Conservation (phyloP, 1,139 yeast genomes). For the Suhomyces anneliseae region DNA sequence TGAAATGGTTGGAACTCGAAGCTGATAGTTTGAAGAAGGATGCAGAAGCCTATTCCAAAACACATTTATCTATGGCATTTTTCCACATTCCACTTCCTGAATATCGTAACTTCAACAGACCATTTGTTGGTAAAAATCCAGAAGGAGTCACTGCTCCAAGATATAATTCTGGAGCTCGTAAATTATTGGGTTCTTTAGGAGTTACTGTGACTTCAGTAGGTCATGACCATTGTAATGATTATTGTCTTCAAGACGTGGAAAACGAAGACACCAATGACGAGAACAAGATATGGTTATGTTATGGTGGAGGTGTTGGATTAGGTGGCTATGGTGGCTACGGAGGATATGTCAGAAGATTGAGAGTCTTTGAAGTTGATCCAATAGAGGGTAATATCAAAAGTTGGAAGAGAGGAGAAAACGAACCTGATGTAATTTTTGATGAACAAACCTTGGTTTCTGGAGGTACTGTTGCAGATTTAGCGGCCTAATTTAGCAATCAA, state of each 20-base stretch:
- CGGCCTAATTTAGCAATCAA: neutral
- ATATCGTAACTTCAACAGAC: slow-evolving; percentile 50
- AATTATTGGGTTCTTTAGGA: slow-evolving; percentile 57
- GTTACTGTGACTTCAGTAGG: slow-evolving; percentile 79
- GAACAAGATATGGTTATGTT: slow-evolving; percentile 76
- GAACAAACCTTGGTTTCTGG: slow-evolving; percentile 54
- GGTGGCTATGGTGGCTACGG: slow-evolving; percentile 96
- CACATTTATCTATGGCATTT: slow-evolving; percentile 77
- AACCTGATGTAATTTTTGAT: slow-evolving; percentile 55
- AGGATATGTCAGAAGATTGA: slow-evolving; percentile 72
- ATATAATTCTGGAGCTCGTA: slow-evolving; percentile 65
- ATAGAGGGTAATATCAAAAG: slow-evolving; percentile 52
- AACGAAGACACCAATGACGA: slow-evolving; percentile 21
- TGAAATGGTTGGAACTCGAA: slow-evolving; percentile 54
- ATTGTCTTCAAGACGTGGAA: slow-evolving; percentile 57
- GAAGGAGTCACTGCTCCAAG: slow-evolving; percentile 82
- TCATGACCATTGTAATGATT: slow-evolving; percentile 94
- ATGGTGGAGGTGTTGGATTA: slow-evolving; percentile 91
- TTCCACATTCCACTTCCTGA: slow-evolving; percentile 94
- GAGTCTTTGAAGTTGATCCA: slow-evolving; percentile 68
- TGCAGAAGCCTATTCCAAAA: slow-evolving; percentile 34
- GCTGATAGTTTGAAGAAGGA: slow-evolving; percentile 30
- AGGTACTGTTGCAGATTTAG: slow-evolving; percentile 35
- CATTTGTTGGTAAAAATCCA: slow-evolving; percentile 55
- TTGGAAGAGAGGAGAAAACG: slow-evolving; percentile 69